These are phyloP conservation scores for Mrakia frigida DNA, from an alignment of 768 basidiomycete species.

Conservation along the genomic window DNA sequence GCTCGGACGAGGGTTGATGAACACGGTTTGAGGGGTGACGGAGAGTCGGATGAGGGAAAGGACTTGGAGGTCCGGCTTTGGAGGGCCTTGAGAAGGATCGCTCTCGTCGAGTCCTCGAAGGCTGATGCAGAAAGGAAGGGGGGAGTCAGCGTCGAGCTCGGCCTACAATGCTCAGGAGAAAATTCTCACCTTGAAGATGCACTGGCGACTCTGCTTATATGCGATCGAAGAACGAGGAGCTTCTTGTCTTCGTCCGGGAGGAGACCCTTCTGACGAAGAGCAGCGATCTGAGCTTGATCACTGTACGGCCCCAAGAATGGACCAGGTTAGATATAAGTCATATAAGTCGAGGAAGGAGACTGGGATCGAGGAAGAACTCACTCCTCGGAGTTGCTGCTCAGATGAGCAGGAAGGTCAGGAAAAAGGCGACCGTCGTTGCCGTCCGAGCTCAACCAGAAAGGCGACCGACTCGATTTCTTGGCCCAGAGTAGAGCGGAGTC, in stretches of 20 bases:
- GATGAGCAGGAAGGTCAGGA: background rate
- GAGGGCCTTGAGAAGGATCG: background rate
- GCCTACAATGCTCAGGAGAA: no score
- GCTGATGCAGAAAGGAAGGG: background rate
- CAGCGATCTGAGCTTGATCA: constrained; percentile 2
- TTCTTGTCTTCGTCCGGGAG: background rate
- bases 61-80: constrained; percentile 11
- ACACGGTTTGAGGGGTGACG: constrained; percentile 85
- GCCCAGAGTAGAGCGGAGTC: constrained; percentile 86
- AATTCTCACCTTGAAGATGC: background rate
- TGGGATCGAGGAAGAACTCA: background rate
- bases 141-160: background rate
- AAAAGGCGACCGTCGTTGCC: constrained; percentile 1
- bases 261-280: constrained; percentile 17
- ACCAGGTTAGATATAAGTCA: no score
- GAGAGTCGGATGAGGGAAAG: constrained; percentile 67
- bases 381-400: background rate
- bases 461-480: constrained; percentile 69
- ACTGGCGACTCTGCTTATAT: constrained; percentile 4
- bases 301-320: background rate
- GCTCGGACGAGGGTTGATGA: constrained; percentile 53
- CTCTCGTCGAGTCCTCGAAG: background rate
- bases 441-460: constrained; percentile 58
- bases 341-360: background rate
- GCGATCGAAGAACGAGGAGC: background rate